Percentiles rank a stretch among this genome's conserved stretches.
These are phyloP conservation scores for Rhizopogon salebrosus DNA, from an alignment of 768 basidiomycete species.

Conservation along the genomic window DNA sequence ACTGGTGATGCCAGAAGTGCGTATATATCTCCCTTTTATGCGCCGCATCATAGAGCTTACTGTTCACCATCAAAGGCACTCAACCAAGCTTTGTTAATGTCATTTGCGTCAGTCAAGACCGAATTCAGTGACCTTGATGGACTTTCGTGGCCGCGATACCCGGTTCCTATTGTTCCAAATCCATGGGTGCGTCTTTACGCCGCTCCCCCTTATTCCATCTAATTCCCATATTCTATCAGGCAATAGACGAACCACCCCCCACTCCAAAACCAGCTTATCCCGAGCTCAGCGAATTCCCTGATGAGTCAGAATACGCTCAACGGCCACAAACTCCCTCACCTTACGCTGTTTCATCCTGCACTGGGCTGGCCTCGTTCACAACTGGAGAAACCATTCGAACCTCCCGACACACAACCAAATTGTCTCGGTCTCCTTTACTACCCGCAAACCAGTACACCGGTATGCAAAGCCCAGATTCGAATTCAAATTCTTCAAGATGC, in stretches of 20 bases:
- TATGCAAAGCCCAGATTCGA: conserved; percentile 1
- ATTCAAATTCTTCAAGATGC: conserved; percentile 10
- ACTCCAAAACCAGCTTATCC: conserved; percentile 20
- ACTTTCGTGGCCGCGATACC: conserved; percentile 41
- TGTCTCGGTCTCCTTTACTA: conserved; percentile 19
- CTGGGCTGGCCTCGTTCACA: conserved; percentile 30
- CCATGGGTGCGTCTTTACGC: conserved; percentile 17
- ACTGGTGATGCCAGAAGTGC: conserved; percentile 53
- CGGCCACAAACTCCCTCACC: conserved; percentile 4
- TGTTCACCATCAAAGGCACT: conserved; percentile 23
- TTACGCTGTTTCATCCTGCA: conserved; percentile 32
- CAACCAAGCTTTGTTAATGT: conserved; percentile 26
- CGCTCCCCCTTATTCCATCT: not conserved
- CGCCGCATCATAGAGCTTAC: not conserved
- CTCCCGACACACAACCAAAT: conserved; percentile 14
- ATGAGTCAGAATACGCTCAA: conserved; percentile 4
- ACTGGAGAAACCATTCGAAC: conserved; percentile 38
- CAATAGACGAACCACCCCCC: conserved; percentile 17
- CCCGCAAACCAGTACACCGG: conserved; percentile 22
- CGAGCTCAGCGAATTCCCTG: conserved; percentile 15
- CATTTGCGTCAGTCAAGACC: conserved; percentile 52
- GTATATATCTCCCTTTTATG: not conserved
- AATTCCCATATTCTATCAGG: conserved; percentile 7
- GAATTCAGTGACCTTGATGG: conserved; percentile 63
- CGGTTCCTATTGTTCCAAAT: conserved; percentile 24